These are phyloP conservation scores for Lizonia empirigonia DNA, from an alignment of 2,329 filamentous ascomycete species.

Conservation along the genomic window DNA sequence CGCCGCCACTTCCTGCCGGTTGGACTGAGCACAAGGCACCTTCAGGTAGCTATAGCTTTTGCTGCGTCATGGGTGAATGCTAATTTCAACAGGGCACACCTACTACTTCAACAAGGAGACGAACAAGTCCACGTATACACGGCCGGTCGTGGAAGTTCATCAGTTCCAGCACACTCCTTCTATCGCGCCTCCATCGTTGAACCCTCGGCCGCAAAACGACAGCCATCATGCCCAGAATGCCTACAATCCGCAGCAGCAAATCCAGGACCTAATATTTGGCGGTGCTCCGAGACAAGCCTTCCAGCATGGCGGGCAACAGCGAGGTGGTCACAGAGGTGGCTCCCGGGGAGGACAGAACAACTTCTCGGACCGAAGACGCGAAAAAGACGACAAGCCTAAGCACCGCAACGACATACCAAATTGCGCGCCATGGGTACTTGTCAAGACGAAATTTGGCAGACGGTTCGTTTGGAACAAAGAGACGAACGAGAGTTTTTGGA, in stretches of 20 bases:
- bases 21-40: conserved; percentile 96
- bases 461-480: conserved; percentile 88
- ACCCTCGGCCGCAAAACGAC: conserved; percentile 26
- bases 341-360: conserved; percentile 58
- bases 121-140: conserved; percentile 84
- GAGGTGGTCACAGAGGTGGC: conserved; percentile 47
- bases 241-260: conserved; percentile 48
- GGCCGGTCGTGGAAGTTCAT: conserved; percentile 56
- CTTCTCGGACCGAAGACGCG: conserved; percentile 66
- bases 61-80: conserved; percentile 24
- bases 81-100: conserved; percentile 65
- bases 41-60: conserved; percentile 57
- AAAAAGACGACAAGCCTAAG: conserved; percentile 79
- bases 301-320: conserved; percentile 20
- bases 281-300: conserved; percentile 30
- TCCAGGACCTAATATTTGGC: conserved; percentile 55
- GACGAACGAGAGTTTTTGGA: conserved; percentile 93
- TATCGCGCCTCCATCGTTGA: conserved; percentile 14
- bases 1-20: conserved; percentile 71
- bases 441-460: conserved; percentile 88
- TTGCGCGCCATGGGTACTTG: conserved; percentile 84
- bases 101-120: conserved; percentile 88
- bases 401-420: conserved; percentile 79
- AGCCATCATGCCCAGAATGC: conserved; percentile 48
- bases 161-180: conserved; percentile 4